phyloP scores from a whole-genome alignment of 2,329 filamentous ascomycete species.

The Ilyonectria mors-panacis region DNA sequence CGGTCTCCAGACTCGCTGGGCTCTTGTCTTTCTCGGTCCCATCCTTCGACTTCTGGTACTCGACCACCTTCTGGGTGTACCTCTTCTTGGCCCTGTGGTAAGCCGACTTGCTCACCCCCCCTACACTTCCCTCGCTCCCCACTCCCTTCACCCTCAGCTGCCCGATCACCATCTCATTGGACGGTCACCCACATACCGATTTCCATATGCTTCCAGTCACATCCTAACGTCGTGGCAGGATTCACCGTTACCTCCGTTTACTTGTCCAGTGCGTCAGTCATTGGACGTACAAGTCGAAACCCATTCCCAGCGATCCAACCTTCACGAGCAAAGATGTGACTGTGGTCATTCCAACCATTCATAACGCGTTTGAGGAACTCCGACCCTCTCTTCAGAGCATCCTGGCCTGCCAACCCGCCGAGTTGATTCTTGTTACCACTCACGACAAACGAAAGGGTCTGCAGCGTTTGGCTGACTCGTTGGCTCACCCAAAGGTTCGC shows the following conservation, averaged over 20 bases:
- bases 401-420: conserved; percentile 76
- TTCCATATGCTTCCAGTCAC: conserved; percentile 9
- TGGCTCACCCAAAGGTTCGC: conserved; percentile 74
- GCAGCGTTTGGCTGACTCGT: conserved; percentile 74
- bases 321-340: conserved; percentile 89
- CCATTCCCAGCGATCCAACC: conserved; percentile 84
- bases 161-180: conserved; percentile 4
- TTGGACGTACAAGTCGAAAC: conserved; percentile 88
- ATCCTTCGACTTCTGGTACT: conserved; percentile 56
- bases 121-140: not conserved
- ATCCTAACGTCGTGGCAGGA: conserved; percentile 64
- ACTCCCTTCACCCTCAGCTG: not conserved
- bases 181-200: conserved; percentile 1
- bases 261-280: conserved; percentile 89
- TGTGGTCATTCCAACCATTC: conserved; percentile 93
- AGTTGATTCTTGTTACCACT: conserved; percentile 90
- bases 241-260: conserved; percentile 89
- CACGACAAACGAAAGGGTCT: conserved; percentile 82
- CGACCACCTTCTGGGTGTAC: conserved; percentile 64
- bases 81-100: conserved; percentile 64
- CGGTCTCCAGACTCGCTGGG: conserved; percentile 35
- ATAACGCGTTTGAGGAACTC: conserved; percentile 87
- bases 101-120: conserved; percentile 42
- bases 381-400: conserved; percentile 86
- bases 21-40: conserved; percentile 38